Conservation (phyloP, 805 yeast genomes). For the Kazachstania bromeliacearum region DNA sequence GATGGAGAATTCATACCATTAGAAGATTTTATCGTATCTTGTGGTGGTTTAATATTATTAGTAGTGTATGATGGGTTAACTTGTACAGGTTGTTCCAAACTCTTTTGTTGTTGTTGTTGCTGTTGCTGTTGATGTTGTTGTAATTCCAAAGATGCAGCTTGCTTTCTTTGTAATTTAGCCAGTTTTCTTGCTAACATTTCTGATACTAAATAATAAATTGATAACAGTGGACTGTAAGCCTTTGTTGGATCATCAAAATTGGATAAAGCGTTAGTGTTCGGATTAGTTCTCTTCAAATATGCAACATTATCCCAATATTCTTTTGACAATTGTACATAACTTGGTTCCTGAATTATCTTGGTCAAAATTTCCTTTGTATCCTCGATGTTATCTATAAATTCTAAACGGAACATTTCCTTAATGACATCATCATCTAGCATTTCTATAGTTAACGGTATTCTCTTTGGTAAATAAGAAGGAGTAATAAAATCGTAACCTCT, state of each 20-base stretch:
- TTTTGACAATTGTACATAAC: slow-evolving; percentile 36
- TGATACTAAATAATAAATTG: slow-evolving; percentile 76
- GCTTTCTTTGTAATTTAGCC: slow-evolving; percentile 35
- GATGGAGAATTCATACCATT: not conserved
- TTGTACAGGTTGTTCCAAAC: not conserved
- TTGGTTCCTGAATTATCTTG: slow-evolving; percentile 48
- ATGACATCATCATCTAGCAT: slow-evolving; percentile 45
- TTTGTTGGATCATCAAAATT: slow-evolving; percentile 60
- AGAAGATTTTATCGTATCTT: no score
- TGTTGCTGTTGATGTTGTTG: slow-evolving; percentile 13
- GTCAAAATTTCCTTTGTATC: slow-evolving; percentile 48
- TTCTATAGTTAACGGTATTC: slow-evolving; percentile 52
- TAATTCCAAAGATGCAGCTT: slow-evolving; percentile 10
- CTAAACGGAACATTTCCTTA: slow-evolving; percentile 65
- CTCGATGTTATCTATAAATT: slow-evolving; percentile 59
- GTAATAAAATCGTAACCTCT: slow-evolving; percentile 71
- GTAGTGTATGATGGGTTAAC: no score
- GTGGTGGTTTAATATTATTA: not conserved
- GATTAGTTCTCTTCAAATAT: slow-evolving; percentile 4
- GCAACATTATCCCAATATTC: slow-evolving; percentile 23
- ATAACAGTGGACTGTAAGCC: slow-evolving; percentile 80
- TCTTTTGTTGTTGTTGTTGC: slow-evolving; percentile 2
- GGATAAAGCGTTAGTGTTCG: slow-evolving; percentile 2
- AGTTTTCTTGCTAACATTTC: slow-evolving; percentile 71
- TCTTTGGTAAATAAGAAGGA: slow-evolving; percentile 61